Evolutionary conservation across 106 monocot species (phyloP).

Genomic region (Xerophyta viscosa): DNA sequence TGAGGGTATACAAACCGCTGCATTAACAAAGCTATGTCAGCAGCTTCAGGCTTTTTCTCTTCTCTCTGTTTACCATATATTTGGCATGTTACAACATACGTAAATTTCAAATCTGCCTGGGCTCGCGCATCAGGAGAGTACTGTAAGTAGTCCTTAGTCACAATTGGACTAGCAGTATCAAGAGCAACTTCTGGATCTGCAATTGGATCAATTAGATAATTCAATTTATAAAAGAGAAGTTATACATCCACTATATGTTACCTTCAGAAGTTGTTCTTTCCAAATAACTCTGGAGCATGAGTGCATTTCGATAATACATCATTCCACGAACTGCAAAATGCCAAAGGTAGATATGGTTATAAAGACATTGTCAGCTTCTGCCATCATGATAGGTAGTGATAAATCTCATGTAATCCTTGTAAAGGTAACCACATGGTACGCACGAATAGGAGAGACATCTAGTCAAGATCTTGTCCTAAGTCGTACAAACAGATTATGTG

Average conservation of each 20-base stretch:
- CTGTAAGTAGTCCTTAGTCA: constrained; percentile 69
- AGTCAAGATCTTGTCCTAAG: no score
- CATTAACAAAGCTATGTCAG: constrained; percentile 77
- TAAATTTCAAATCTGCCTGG: constrained; percentile 72
- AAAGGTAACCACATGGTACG: no score
- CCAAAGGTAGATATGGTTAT: background rate
- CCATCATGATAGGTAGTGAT: no score
- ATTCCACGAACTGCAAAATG: constrained; percentile 64
- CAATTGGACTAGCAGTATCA: constrained; percentile 17
- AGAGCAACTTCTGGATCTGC: constrained; percentile 33
- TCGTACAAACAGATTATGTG: no score
- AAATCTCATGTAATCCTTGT: no score
- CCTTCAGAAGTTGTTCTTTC: constrained; percentile 43
- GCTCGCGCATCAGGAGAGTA: constrained; percentile 75
- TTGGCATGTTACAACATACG: constrained; percentile 87
- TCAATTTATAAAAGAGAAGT: no score
- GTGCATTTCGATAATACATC: constrained; percentile 87
- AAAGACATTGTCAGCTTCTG: no score
- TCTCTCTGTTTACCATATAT: constrained; percentile 84
- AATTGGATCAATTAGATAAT: constrained; percentile 1
- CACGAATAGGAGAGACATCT: no score
- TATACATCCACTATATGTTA: no score
- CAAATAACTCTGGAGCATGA: constrained; percentile 83
- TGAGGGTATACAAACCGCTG: constrained; percentile 35
- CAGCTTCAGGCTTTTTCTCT: constrained; percentile 59